A percentile compares a stretch with the other conserved stretches of the same genome.
Conservation (phyloP, 495 filamentous ascomycete genomes). For the Copromyces sp. region DNA sequence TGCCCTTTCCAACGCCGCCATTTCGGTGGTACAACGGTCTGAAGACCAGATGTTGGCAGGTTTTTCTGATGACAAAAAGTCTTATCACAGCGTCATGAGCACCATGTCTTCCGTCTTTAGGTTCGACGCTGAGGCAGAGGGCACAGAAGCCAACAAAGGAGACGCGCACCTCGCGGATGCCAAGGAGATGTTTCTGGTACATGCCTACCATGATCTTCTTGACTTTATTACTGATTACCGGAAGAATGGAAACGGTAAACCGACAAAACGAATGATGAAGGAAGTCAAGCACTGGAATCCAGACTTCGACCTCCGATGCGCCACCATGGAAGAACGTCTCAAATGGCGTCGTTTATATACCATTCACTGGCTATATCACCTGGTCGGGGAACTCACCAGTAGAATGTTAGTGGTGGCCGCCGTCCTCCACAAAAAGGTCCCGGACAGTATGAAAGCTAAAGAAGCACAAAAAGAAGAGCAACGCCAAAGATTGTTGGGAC, state of each 20-base stretch:
- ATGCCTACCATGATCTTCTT: slow-evolving; percentile 31
- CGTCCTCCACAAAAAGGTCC: background rate
- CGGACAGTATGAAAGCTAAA: background rate
- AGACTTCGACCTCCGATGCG: slow-evolving; percentile 27
- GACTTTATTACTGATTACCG: slow-evolving; percentile 40
- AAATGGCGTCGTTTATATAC: slow-evolving; percentile 37
- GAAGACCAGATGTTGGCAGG: slow-evolving; percentile 26
- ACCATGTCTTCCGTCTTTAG: slow-evolving; percentile 24
- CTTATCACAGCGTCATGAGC: slow-evolving; percentile 28
- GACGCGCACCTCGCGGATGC: slow-evolving; percentile 17
- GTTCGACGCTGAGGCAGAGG: slow-evolving; percentile 4
- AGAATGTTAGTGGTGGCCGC: background rate
- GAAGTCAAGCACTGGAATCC: slow-evolving; percentile 35
- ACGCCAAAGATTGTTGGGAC: slow-evolving; percentile 28
- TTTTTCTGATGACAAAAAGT: slow-evolving; percentile 28
- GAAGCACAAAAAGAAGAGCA: slow-evolving; percentile 1
- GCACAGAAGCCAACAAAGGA: slow-evolving; percentile 3
- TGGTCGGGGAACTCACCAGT: slow-evolving; percentile 28
- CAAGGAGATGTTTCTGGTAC: slow-evolving; percentile 32
- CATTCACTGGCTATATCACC: slow-evolving; percentile 43
- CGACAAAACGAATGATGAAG: slow-evolving; percentile 31
- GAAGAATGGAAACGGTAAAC: slow-evolving; percentile 33
- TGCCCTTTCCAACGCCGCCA: slow-evolving; percentile 30
- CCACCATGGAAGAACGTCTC: slow-evolving; percentile 27
- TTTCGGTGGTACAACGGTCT: slow-evolving; percentile 27